phyloP scores from a whole-genome alignment of 176 grass and related monocot species.

The Eremochloa ophiuroides region DNA sequence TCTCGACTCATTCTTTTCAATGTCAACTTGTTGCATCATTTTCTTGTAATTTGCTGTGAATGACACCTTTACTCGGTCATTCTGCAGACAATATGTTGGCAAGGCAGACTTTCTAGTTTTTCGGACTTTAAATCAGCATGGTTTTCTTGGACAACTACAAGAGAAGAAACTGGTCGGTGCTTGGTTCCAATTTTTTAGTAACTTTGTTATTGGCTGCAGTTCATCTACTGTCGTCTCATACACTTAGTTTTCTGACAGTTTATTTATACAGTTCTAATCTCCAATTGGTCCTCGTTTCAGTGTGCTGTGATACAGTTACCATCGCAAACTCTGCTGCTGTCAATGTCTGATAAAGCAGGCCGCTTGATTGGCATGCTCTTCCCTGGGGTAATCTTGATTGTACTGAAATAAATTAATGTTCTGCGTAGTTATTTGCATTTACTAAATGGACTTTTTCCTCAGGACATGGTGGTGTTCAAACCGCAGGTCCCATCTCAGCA shows the following conservation, averaged over 20 bases:
- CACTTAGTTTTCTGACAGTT: neutral
- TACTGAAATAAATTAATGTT: neutral
- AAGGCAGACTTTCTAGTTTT: slow-evolving; percentile 96
- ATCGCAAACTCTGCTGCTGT: slow-evolving; percentile 91
- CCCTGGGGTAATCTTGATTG: slow-evolving; percentile 71
- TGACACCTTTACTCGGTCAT: slow-evolving; percentile 31
- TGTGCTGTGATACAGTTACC: slow-evolving; percentile 96
- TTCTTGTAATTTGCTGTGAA: slow-evolving; percentile 3
- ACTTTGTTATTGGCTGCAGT: neutral
- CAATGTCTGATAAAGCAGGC: slow-evolving; percentile 86
- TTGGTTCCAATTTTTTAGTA: slow-evolving; percentile 8
- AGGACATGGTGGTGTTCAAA: slow-evolving; percentile 99
- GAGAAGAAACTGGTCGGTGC: slow-evolving; percentile 87
- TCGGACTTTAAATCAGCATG: slow-evolving; percentile 88
- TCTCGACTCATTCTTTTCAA: slow-evolving; percentile 15
- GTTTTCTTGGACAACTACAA: slow-evolving; percentile 95
- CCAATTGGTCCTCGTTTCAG: slow-evolving; percentile 39
- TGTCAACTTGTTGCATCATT: slow-evolving; percentile 6
- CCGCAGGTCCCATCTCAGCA: slow-evolving; percentile 88
- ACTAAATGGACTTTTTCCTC: neutral
- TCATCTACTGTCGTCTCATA: neutral
- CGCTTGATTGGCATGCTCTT: slow-evolving; percentile 96
- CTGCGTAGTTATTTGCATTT: neutral
- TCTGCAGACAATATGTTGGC: slow-evolving; percentile 84
- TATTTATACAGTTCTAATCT: slow-evolving; percentile 26